These are phyloP conservation scores for Lotmaria passim DNA, from an alignment of 208 protist species.

Conservation along the genomic window DNA sequence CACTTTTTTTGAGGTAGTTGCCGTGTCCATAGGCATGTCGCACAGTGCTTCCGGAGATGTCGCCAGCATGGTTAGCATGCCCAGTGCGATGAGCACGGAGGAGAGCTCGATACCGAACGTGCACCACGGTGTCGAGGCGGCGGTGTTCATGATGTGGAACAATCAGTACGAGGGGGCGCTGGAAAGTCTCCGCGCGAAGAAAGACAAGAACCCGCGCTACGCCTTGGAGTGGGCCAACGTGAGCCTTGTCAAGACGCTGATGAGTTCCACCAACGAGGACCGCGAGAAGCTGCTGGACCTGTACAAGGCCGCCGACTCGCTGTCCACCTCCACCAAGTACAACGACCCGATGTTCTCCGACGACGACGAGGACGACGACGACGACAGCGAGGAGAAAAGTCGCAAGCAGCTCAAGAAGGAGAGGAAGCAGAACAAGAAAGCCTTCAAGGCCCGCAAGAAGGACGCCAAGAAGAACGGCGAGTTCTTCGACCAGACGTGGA, in stretches of 20 bases:
- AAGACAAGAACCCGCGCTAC: conserved; percentile 82
- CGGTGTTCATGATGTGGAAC: conserved; percentile 83
- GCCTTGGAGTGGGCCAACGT: conserved; percentile 85
- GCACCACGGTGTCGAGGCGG: conserved; percentile 54
- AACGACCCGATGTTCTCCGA: conserved; percentile 68
- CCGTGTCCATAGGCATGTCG: conserved; percentile 4
- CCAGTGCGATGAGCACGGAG: conserved; percentile 41
- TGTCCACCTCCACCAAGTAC: conserved; percentile 78
- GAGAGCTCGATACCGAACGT: conserved; percentile 38
- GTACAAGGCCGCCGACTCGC: conserved; percentile 79
- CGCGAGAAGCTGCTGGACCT: conserved; percentile 70
- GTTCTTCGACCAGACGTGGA: conserved; percentile 77
- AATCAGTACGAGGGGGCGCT: conserved; percentile 79
- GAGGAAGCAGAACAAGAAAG: conserved; percentile 68
- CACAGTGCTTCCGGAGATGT: conserved; percentile 17
- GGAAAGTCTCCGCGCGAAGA: conserved; percentile 56
- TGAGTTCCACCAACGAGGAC: conserved; percentile 85
- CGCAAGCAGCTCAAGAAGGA: conserved; percentile 20
- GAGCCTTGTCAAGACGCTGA: conserved; percentile 75
- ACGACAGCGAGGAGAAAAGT: conserved; percentile 17
- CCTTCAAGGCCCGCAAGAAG: conserved; percentile 61
- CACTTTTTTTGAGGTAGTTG: background rate
- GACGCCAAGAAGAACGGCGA: conserved; percentile 52
- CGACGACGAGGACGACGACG: conserved; percentile 45
- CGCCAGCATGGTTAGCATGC: conserved; percentile 39